A percentile compares a stretch with the other conserved stretches of the same genome.
Evolutionary conservation across 148 eudicot species (phyloP).

Genomic region (Rhododendron simsii): DNA sequence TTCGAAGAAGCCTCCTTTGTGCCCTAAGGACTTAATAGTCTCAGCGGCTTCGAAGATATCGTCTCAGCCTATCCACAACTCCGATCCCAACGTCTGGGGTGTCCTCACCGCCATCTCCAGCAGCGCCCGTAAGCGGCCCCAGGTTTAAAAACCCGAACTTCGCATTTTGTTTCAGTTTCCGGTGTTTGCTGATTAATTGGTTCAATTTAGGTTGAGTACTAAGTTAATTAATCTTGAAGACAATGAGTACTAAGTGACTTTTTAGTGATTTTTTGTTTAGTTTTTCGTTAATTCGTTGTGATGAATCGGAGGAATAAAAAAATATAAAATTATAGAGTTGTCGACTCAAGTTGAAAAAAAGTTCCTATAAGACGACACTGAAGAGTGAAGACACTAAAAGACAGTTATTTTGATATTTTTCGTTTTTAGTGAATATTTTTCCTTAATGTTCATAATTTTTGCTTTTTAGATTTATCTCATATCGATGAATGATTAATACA

Average conservation of each 20-base stretch:
- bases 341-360: neutral
- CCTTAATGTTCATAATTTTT: neutral
- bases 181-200: neutral
- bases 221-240: neutral
- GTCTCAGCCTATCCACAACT: slow-evolving; percentile 56
- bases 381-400: neutral
- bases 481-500: neutral
- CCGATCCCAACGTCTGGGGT: slow-evolving; percentile 85
- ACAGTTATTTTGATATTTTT: neutral
- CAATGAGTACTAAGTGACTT: neutral
- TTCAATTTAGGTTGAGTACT: neutral
- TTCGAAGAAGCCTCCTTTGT: slow-evolving; percentile 18
- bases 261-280: neutral
- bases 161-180: neutral
- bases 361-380: neutral
- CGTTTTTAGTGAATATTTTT: neutral
- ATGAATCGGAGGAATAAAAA: neutral
- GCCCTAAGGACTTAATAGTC: slow-evolving; percentile 45
- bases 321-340: too few relatives aligned
- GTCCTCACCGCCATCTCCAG: slow-evolving; percentile 87
- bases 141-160: slow-evolving; percentile 28
- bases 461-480: neutral
- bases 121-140: slow-evolving; percentile 71
- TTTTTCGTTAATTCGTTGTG: neutral
- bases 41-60: slow-evolving; percentile 60